Evolutionary conservation across 108 stramenopile genomes (phyloP).

Genomic region (Nannochloropsis salina): DNA sequence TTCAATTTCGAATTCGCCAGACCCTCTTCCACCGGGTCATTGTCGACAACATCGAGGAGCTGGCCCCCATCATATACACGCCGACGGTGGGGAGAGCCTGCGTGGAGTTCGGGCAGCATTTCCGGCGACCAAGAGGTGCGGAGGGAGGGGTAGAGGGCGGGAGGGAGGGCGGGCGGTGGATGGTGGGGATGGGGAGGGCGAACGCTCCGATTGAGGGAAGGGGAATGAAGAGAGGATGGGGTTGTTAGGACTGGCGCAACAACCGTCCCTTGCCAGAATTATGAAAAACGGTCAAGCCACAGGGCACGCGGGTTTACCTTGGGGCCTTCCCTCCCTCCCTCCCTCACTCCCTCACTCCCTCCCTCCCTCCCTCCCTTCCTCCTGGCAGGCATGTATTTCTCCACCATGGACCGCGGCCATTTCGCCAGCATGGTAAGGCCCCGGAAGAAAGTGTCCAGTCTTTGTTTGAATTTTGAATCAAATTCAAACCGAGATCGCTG

Average conservation of each 20-base stretch:
- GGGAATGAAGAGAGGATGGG: slow-evolving; percentile 2
- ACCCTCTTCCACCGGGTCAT: slow-evolving; percentile 56
- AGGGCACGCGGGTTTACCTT: too few relatives aligned
- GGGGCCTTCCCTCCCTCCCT: too few relatives aligned
- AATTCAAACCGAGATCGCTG: too few relatives aligned
- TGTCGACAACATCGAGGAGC: slow-evolving; percentile 75
- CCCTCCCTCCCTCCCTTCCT: neutral
- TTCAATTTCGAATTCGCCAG: neutral
- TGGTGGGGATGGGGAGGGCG: too few relatives aligned
- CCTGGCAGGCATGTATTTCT: slow-evolving; percentile 95
- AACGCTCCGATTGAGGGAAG: too few relatives aligned
- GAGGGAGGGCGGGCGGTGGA: neutral
- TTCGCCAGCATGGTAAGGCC: slow-evolving; percentile 87
- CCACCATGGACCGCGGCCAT: slow-evolving; percentile 76
- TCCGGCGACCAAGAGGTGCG: slow-evolving; percentile 64
- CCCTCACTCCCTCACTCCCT: neutral
- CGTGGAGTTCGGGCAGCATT: slow-evolving; percentile 59
- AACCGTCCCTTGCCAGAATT: neutral
- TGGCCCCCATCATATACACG: slow-evolving; percentile 95
- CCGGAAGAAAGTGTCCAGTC: too few relatives aligned
- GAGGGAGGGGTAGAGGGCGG: neutral
- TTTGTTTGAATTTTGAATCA: too few relatives aligned
- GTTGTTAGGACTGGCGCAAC: neutral
- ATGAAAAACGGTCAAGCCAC: too few relatives aligned
- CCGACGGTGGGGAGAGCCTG: slow-evolving; percentile 97